Conservation (phyloP, 1,284 basidiomycete species). For the Exsudoporus floridanus region DNA sequence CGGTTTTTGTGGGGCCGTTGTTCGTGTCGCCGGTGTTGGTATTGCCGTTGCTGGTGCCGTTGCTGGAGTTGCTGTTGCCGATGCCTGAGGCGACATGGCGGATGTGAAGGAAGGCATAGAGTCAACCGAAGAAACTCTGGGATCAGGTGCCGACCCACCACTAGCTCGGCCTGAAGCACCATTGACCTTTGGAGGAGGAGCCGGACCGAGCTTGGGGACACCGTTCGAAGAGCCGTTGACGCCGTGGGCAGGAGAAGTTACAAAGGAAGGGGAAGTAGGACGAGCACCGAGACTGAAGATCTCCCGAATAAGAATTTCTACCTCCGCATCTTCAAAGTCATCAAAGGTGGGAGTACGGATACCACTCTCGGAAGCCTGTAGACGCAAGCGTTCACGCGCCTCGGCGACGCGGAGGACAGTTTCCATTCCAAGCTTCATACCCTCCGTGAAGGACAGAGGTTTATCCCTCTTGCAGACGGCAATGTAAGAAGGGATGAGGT, state of each 20-base stretch:
- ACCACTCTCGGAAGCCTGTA: constrained; percentile 35
- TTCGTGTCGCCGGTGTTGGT: background rate
- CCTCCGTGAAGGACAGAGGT: constrained; percentile 47
- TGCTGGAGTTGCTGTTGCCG: background rate
- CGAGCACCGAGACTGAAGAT: constrained; percentile 38
- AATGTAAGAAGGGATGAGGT: constrained; percentile 49
- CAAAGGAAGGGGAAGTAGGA: constrained; percentile 23
- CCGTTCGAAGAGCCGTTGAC: constrained; percentile 12
- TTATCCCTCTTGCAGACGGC: constrained; percentile 47
- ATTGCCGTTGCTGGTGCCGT: background rate
- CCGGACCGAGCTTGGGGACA: constrained; percentile 23
- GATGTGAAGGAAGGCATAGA: constrained; percentile 20
- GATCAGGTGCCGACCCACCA: constrained; percentile 33
- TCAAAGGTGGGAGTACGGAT: constrained; percentile 38
- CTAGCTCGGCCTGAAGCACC: constrained; percentile 23
- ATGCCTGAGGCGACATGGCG: constrained; percentile 8
- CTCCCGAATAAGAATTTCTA: constrained; percentile 40
- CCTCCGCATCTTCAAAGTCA: constrained; percentile 38
- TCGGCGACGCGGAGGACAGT: constrained; percentile 48
- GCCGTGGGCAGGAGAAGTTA: constrained; percentile 5
- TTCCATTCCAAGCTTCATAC: constrained; percentile 48
- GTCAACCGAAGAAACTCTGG: constrained; percentile 25
- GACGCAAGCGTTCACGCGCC: constrained; percentile 46
- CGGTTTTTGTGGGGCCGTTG: background rate
- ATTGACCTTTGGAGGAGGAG: constrained; percentile 23